phyloP scores from a whole-genome alignment of 1,284 basidiomycete genomes.

The Bjerkandera adusta region DNA sequence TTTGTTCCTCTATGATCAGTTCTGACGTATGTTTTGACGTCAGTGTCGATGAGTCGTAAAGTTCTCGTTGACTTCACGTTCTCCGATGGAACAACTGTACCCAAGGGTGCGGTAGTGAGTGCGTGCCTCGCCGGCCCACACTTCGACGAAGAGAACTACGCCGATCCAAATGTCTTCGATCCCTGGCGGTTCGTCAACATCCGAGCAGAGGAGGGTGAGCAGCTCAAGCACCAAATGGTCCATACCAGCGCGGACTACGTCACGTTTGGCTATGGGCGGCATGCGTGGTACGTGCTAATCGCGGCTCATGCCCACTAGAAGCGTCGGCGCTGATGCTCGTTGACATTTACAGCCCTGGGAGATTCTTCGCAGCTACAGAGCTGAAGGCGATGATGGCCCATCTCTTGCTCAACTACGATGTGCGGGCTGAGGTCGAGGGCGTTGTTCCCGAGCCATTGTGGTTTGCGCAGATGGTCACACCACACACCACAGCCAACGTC shows the following conservation, averaged over 20 bases:
- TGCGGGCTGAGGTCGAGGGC: conserved; percentile 20
- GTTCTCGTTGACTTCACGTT: conserved; percentile 37
- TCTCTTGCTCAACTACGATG: conserved; percentile 24
- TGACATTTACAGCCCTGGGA: conserved; percentile 22
- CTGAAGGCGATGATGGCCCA: conserved; percentile 26
- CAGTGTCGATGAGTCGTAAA: conserved; percentile 33
- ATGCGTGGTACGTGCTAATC: conserved; percentile 24
- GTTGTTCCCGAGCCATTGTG: conserved; percentile 11
- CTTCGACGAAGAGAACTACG: conserved; percentile 33
- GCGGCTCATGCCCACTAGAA: neutral
- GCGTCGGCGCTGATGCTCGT: neutral
- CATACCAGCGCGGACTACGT: conserved; percentile 23
- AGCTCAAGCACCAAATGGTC: conserved; percentile 24
- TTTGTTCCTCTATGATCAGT: neutral
- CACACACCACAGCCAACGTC: neutral
- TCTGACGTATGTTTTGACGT: neutral
- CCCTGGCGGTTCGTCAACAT: conserved; percentile 36
- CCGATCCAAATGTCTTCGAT: conserved; percentile 31
- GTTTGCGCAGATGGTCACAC: neutral
- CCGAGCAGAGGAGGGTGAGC: conserved; percentile 22
- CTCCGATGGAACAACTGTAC: conserved; percentile 36
- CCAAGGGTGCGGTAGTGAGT: conserved; percentile 9
- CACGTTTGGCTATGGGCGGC: conserved; percentile 28
- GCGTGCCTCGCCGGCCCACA: conserved; percentile 24
- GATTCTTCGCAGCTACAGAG: conserved; percentile 28